A percentile compares a stretch with the other conserved stretches of the same genome.
Evolutionary conservation across 176 grass and related monocot species (phyloP).

Genomic region (Oryza longistaminata): DNA sequence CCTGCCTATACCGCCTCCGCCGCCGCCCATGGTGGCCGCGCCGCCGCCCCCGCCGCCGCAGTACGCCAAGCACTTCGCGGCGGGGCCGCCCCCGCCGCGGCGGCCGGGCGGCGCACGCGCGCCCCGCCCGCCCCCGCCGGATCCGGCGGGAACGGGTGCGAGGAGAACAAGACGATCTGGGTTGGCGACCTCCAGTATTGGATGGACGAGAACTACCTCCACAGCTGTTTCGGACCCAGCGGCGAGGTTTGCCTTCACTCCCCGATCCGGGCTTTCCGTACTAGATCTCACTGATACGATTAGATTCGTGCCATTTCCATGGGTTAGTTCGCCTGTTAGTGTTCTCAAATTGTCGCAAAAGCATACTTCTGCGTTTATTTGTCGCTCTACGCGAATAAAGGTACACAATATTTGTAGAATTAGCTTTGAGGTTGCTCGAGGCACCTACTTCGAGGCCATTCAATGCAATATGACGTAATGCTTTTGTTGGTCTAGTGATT

Average conservation of each 20-base stretch:
- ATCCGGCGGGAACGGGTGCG: conserved; percentile 52
- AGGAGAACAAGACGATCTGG: conserved; percentile 70
- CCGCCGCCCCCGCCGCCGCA: conserved; percentile 45
- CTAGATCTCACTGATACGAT: conserved; percentile 40
- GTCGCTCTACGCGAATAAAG: conserved; percentile 4
- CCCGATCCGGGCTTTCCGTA: conserved; percentile 42
- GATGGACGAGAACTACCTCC: conserved; percentile 71
- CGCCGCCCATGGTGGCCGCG: conserved; percentile 45
- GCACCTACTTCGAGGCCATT: conserved; percentile 38
- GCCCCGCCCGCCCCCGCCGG: conserved; percentile 27
- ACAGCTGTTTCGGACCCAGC: conserved; percentile 58
- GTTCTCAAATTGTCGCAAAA: not conserved
- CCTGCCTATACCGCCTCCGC: conserved; percentile 36
- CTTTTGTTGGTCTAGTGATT: conserved; percentile 26
- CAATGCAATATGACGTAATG: conserved; percentile 32
- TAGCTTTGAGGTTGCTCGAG: conserved; percentile 28
- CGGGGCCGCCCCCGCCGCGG: not conserved
- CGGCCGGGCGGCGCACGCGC: conserved; percentile 49
- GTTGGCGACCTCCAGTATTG: conserved; percentile 68
- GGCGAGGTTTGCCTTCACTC: conserved; percentile 51
- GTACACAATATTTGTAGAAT: conserved; percentile 23
- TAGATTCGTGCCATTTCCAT: conserved; percentile 29
- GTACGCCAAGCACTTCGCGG: conserved; percentile 44
- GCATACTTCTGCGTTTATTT: conserved; percentile 5
- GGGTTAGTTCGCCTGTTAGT: not conserved